Conservation (phyloP, 108 stramenopile genomes). For the Skeletonema potamos region DNA sequence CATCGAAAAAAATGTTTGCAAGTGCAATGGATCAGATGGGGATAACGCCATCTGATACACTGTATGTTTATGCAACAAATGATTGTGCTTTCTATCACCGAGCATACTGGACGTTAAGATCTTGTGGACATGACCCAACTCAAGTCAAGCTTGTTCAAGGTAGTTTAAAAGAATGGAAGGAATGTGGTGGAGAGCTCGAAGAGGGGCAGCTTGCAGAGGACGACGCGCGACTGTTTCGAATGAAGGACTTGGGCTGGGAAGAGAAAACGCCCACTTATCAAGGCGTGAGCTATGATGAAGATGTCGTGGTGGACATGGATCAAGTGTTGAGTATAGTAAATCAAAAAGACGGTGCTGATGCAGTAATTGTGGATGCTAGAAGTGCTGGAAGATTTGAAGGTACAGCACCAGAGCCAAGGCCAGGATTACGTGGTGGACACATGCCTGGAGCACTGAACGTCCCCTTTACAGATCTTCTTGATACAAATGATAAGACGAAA, state of each 20-base stretch:
- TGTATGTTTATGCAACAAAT: constrained; percentile 57
- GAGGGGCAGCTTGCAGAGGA: constrained; percentile 3
- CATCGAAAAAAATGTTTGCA: constrained; percentile 36
- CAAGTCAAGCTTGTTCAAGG: constrained; percentile 63
- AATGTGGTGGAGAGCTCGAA: constrained; percentile 53
- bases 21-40: constrained; percentile 51
- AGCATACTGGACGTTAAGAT: constrained; percentile 61
- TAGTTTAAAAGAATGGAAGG: constrained; percentile 64
- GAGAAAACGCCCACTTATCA: constrained; percentile 16
- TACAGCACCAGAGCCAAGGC: constrained; percentile 48
- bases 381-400: constrained; percentile 40
- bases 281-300: not conserved
- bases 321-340: constrained; percentile 43
- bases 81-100: constrained; percentile 64
- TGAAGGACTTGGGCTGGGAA: constrained; percentile 25
- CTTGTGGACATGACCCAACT: constrained; percentile 37
- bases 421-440: constrained; percentile 55
- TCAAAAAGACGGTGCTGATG: not conserved
- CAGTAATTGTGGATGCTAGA: constrained; percentile 61
- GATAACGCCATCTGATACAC: constrained; percentile 33
- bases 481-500: constrained; percentile 33
- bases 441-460: constrained; percentile 69
- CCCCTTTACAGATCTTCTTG: constrained; percentile 51
- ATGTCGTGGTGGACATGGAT: constrained; percentile 46
- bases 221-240: constrained; percentile 31